Evolutionary conservation across 805 yeast species (phyloP).

Genomic region (Ogataea chonburiensis): DNA sequence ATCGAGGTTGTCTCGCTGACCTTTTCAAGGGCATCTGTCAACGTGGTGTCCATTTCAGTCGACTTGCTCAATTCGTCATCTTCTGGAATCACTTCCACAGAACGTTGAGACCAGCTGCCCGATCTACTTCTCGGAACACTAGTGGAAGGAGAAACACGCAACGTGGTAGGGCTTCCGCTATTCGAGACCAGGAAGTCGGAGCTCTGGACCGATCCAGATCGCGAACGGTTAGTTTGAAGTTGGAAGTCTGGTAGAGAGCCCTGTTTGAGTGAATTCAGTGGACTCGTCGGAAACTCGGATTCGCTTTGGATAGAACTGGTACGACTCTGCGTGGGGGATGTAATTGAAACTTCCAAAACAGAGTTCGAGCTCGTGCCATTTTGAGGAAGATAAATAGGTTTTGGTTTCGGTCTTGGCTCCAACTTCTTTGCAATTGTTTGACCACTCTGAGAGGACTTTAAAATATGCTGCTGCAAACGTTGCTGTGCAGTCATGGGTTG

Average conservation of each 20-base stretch:
- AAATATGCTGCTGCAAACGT: conserved; percentile 36
- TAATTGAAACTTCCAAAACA: conserved; percentile 1
- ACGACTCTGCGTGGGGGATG: conserved; percentile 20
- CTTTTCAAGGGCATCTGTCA: conserved; percentile 1
- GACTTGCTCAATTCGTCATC: conserved; percentile 2
- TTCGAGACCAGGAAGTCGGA: conserved; percentile 4
- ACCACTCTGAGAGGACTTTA: conserved; percentile 33
- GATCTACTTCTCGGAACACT: conserved; percentile 24
- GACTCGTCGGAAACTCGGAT: conserved; percentile 28
- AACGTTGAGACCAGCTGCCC: conserved; percentile 27
- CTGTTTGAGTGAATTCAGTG: conserved; percentile 31
- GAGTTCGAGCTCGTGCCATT: conserved; percentile 6
- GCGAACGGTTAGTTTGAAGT: conserved; percentile 22
- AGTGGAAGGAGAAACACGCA: conserved; percentile 14
- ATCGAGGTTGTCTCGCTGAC: conserved; percentile 13
- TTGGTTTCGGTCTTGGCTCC: conserved; percentile 25
- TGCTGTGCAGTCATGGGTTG: conserved; percentile 34
- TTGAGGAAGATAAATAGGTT: conserved; percentile 18
- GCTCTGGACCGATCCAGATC: conserved; percentile 29
- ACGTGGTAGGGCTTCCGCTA: conserved; percentile 11
- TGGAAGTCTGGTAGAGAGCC: conserved; percentile 22
- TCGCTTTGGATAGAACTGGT: conserved; percentile 25
- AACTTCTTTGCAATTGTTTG: conserved; percentile 29
- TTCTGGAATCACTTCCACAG: conserved; percentile 17
- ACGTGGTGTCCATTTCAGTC: not conserved